Conservation (phyloP, 116 monocot species). For the Trichopus zeylanicus region DNA sequence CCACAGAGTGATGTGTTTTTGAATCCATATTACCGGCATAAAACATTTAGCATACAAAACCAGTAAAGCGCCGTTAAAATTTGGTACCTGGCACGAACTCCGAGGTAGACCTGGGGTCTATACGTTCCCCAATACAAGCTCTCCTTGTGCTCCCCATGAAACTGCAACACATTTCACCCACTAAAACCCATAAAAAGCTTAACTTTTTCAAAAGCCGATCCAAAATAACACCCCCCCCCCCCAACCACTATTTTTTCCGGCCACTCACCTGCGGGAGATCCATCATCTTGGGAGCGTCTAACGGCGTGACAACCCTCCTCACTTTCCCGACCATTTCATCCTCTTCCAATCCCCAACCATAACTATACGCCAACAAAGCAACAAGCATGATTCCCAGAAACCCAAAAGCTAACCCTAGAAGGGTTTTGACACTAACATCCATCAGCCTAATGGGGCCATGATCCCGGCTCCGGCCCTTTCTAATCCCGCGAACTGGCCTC, state of each 20-base stretch:
- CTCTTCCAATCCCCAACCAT: constrained; percentile 8
- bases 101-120: constrained; percentile 79
- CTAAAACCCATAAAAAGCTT: not conserved
- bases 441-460: constrained; percentile 44
- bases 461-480: constrained; percentile 16
- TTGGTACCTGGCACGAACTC: constrained; percentile 77
- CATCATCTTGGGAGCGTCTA: constrained; percentile 76
- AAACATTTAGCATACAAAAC: too few species aligned
- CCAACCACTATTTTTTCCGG: too few species aligned
- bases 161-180: constrained; percentile 34
- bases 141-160: constrained; percentile 90
- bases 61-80: too few species aligned
- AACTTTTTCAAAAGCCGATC: not conserved
- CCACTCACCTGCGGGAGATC: constrained; percentile 70
- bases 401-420: constrained; percentile 26
- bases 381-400: constrained; percentile 17
- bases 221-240: too few species aligned
- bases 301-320: constrained; percentile 58
- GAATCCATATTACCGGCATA: not conserved
- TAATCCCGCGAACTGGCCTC: not conserved
- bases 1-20: not conserved
- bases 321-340: constrained; percentile 9
- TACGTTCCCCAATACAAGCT: constrained; percentile 97
- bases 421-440: constrained; percentile 23
- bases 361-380: constrained; percentile 19